Percentiles rank a stretch among this genome's conserved stretches.
Conservation (phyloP, 257 asterid species). For the Ophiorrhiza pumila region DNA sequence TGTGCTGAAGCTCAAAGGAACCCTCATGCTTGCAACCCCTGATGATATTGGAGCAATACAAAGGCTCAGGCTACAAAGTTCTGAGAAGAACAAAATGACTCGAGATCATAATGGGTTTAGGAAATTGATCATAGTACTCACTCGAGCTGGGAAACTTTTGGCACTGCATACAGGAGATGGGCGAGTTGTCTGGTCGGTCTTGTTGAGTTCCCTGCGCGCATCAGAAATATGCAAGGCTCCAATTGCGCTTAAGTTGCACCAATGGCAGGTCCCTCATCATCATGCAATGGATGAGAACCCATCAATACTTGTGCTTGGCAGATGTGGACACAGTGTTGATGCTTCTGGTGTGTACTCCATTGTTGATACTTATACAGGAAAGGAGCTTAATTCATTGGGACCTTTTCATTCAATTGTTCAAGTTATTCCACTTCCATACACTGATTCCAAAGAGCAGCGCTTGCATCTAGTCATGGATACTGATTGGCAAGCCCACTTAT, state of each 20-base stretch:
- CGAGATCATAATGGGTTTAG: constrained; percentile 71
- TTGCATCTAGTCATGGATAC: constrained; percentile 75
- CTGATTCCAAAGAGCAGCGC: constrained; percentile 85
- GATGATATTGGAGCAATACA: constrained; percentile 88
- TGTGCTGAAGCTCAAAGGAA: constrained; percentile 86
- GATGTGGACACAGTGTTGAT: constrained; percentile 62
- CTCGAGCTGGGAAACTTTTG: constrained; percentile 77
- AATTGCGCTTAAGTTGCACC: constrained; percentile 63
- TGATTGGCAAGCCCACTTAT: constrained; percentile 58
- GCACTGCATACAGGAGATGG: constrained; percentile 99
- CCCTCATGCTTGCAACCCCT: constrained; percentile 87
- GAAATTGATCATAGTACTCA: constrained; percentile 75
- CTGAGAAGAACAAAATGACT: constrained; percentile 90
- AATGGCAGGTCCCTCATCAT: constrained; percentile 99
- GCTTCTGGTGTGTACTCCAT: constrained; percentile 76
- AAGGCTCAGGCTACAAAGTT: constrained; percentile 72
- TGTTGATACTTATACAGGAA: constrained; percentile 81
- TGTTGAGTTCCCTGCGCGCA: constrained; percentile 44
- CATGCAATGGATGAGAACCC: constrained; percentile 95
- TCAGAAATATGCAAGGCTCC: constrained; percentile 73
- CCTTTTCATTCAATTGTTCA: constrained; percentile 69
- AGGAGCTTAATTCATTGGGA: constrained; percentile 57
- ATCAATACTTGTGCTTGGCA: constrained; percentile 85
- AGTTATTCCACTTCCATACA: constrained; percentile 74
- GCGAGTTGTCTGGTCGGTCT: constrained; percentile 52